Conservation (phyloP, 2,329 filamentous ascomycete species). For the Claviceps humidiphila region DNA sequence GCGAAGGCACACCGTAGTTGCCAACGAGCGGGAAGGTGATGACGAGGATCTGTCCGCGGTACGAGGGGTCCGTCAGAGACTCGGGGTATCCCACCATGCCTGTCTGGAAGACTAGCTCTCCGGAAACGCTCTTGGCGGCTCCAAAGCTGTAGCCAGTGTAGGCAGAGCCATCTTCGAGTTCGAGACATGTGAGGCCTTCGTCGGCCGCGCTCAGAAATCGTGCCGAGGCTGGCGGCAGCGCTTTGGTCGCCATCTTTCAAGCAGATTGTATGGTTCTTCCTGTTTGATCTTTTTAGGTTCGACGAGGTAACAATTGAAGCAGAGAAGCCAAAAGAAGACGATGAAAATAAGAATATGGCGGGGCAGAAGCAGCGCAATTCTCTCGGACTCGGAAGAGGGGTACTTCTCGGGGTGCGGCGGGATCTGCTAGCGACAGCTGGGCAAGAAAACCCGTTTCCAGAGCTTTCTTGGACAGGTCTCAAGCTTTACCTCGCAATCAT, state of each 20-base stretch:
- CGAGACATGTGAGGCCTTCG: slow-evolving; percentile 64
- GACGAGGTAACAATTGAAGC: not conserved
- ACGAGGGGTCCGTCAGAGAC: slow-evolving; percentile 77
- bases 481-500: slow-evolving; percentile 25
- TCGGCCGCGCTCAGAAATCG: slow-evolving; percentile 38
- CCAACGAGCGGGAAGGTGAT: slow-evolving; percentile 97
- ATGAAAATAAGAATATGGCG: slow-evolving; percentile 9
- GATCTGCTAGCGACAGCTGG: slow-evolving; percentile 21
- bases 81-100: slow-evolving; percentile 99
- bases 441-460: slow-evolving; percentile 26
- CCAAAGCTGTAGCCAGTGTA: slow-evolving; percentile 96
- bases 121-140: slow-evolving; percentile 83
- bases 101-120: slow-evolving; percentile 98
- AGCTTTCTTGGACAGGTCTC: slow-evolving; percentile 23
- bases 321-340: not conserved
- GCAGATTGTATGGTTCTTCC: not conserved
- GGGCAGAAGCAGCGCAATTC: slow-evolving; percentile 15
- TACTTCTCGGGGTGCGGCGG: slow-evolving; percentile 12
- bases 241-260: slow-evolving; percentile 19
- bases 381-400: not conserved
- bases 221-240: slow-evolving; percentile 45
- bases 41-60: slow-evolving; percentile 90
- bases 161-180: slow-evolving; percentile 81
- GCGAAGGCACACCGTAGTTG: slow-evolving; percentile 92
- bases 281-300: not conserved